Evolutionary conservation across 805 yeast genomes (phyloP).

Genomic region (Torulaspora maleeae): DNA sequence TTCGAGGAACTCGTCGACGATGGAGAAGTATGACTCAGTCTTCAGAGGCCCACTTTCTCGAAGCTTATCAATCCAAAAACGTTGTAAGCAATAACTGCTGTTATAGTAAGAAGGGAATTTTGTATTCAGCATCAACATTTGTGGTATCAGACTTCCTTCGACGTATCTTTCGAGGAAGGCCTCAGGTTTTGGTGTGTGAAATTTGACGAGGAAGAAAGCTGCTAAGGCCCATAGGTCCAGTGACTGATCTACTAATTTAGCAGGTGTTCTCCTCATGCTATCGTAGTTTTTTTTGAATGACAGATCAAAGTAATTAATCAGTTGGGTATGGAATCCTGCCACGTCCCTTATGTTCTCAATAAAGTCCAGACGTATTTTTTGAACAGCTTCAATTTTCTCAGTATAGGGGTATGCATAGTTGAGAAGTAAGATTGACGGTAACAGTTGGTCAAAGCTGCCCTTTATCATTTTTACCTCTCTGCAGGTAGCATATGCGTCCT

Average conservation of each 20-base stretch:
- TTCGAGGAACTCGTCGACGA: not conserved
- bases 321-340: constrained; percentile 7
- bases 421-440: not conserved
- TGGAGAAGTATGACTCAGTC: not conserved
- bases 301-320: constrained; percentile 9
- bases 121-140: constrained; percentile 10
- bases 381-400: not conserved
- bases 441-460: constrained; percentile 8
- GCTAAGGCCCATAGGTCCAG: constrained; percentile 8
- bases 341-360: constrained; percentile 1
- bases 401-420: not conserved
- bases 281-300: constrained; percentile 8
- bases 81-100: constrained; percentile 7
- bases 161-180: constrained; percentile 11
- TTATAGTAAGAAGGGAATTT: constrained; percentile 9
- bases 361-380: constrained; percentile 2
- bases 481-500: not conserved
- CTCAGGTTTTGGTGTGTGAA: constrained; percentile 15
- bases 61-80: constrained; percentile 6
- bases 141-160: constrained; percentile 11
- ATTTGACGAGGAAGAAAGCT: constrained; percentile 2
- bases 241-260: not conserved
- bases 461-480: constrained; percentile 1
- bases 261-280: not conserved
- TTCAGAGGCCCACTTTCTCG: constrained; percentile 1